Evolutionary conservation across 2,329 filamentous ascomycete species (phyloP).

Genomic region (Xylaria arbuscula): DNA sequence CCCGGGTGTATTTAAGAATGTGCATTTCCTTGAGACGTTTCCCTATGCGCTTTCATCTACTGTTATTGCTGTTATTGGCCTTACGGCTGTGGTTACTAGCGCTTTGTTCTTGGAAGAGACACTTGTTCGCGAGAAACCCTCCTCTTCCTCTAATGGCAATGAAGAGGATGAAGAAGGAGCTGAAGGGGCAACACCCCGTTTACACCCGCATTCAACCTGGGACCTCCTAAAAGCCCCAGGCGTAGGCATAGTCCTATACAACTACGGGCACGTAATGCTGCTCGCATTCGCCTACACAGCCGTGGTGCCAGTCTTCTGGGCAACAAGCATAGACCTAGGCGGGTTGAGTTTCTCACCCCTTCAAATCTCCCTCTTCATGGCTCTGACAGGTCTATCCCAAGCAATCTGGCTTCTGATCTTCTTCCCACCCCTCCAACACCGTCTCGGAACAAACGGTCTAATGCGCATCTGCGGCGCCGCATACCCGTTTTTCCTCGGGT

Average conservation of each 20-base stretch:
- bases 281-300: conserved; percentile 79
- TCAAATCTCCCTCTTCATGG: conserved; percentile 75
- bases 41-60: conserved; percentile 75
- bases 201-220: conserved; percentile 56
- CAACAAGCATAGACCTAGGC: conserved; percentile 69
- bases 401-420: conserved; percentile 76
- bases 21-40: conserved; percentile 70
- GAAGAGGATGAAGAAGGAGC: conserved; percentile 22
- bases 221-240: conserved; percentile 71
- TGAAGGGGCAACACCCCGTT: neutral
- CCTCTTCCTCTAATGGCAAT: no score
- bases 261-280: conserved; percentile 74
- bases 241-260: conserved; percentile 72
- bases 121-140: conserved; percentile 48
- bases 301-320: conserved; percentile 75
- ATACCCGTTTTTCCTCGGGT: conserved; percentile 73
- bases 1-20: conserved; percentile 64
- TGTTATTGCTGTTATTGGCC: conserved; percentile 64
- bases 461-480: conserved; percentile 66
- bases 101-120: conserved; percentile 73
- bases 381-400: conserved; percentile 72
- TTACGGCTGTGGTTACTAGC: conserved; percentile 63
- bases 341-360: conserved; percentile 72
- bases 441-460: conserved; percentile 73
- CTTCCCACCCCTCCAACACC: conserved; percentile 75